phyloP scores from a whole-genome alignment of 495 filamentous ascomycete species.

The Aspergillus bertholletiae region DNA sequence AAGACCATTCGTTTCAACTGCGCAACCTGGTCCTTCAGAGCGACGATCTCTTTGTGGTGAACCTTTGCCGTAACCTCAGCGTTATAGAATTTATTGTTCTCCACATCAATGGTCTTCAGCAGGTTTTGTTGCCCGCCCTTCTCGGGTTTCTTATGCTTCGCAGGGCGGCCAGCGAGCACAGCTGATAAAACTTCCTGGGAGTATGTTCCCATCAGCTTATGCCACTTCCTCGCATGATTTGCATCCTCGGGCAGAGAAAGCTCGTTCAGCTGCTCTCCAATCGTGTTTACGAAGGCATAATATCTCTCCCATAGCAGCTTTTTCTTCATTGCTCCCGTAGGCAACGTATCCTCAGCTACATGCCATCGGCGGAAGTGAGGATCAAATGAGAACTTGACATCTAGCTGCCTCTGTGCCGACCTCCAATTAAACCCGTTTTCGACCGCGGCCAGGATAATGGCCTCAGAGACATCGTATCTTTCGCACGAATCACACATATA shows the following conservation, averaged over 20 bases:
- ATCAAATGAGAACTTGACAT: conserved; percentile 26
- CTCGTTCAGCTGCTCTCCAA: conserved; percentile 23
- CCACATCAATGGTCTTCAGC: background rate
- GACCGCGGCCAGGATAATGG: conserved; percentile 35
- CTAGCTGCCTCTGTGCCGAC: conserved; percentile 22
- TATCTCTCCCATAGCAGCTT: conserved; percentile 34
- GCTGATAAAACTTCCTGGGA: conserved; percentile 25
- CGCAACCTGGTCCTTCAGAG: conserved; percentile 29
- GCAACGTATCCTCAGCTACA: conserved; percentile 16
- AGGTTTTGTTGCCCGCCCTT: background rate
- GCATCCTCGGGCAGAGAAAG: conserved; percentile 17
- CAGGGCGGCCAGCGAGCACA: conserved; percentile 11
- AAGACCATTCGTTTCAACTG: conserved; percentile 34
- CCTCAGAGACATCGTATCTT: conserved; percentile 25
- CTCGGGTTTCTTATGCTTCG: background rate
- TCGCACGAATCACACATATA: conserved; percentile 36
- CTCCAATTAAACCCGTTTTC: conserved; percentile 34
- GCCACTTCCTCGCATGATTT: conserved; percentile 11
- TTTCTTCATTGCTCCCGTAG: conserved; percentile 13
- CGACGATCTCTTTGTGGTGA: conserved; percentile 24
- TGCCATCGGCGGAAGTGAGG: conserved; percentile 24
- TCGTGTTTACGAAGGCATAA: conserved; percentile 27
- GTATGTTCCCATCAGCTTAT: conserved; percentile 24
- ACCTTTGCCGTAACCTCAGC: background rate
- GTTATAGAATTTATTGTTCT: background rate